These are phyloP conservation scores for Thielaviopsis populi DNA, from an alignment of 2,329 filamentous ascomycete species.

Conservation along the genomic window DNA sequence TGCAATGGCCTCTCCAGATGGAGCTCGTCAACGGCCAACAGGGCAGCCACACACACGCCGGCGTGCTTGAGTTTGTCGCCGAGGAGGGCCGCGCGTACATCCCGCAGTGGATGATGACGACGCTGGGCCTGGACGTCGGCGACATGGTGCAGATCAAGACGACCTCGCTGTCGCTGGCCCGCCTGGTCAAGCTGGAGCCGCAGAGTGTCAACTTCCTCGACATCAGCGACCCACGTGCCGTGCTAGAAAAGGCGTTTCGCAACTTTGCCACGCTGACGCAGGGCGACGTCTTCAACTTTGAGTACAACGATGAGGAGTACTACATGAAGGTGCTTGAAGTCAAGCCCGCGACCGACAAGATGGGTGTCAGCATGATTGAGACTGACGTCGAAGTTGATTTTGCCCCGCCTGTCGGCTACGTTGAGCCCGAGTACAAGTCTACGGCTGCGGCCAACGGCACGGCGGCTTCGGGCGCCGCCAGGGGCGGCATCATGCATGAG, in stretches of 20 bases:
- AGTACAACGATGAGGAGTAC: conserved; percentile 89
- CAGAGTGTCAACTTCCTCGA: conserved; percentile 89
- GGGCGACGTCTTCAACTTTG: conserved; percentile 89
- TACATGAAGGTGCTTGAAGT: conserved; percentile 88
- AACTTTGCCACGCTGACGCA: conserved; percentile 90
- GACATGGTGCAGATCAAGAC: conserved; percentile 92
- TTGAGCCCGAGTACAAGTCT: conserved; percentile 56
- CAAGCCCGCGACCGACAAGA: conserved; percentile 68
- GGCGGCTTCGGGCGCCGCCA: conserved; percentile 21
- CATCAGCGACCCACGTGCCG: conserved; percentile 92
- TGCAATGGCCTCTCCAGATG: conserved; percentile 94
- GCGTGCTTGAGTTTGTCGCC: conserved; percentile 92
- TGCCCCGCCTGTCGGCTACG: conserved; percentile 82
- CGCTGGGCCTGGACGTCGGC: conserved; percentile 72
- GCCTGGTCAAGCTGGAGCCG: conserved; percentile 90
- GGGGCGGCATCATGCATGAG: conserved; percentile 58
- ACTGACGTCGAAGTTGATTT: conserved; percentile 96
- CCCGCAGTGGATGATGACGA: conserved; percentile 96
- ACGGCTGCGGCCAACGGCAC: conserved; percentile 49
- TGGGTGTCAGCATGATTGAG: conserved; percentile 86
- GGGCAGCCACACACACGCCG: conserved; percentile 71
- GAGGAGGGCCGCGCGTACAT: conserved; percentile 95
- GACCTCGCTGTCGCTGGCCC: conserved; percentile 78
- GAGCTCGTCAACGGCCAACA: conserved; percentile 83
- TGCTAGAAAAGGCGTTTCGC: conserved; percentile 89